phyloP scores from a whole-genome alignment of 345 rosid genomes.

The Adansonia digitata region DNA sequence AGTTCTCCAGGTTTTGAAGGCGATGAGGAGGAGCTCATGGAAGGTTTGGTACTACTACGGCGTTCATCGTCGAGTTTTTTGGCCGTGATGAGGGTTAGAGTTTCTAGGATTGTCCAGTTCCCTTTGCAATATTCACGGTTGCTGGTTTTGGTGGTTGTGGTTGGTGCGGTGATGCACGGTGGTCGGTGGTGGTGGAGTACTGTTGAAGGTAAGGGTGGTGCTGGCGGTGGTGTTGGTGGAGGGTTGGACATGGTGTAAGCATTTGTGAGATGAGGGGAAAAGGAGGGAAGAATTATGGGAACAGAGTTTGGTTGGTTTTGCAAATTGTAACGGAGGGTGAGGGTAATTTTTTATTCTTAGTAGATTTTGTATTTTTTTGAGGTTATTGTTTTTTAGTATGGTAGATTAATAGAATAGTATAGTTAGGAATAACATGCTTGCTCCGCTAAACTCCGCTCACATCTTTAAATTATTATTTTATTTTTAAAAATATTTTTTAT shows the following conservation, averaged over 20 bases:
- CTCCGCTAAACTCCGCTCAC: too few species aligned
- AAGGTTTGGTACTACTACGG: constrained; percentile 20
- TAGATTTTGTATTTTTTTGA: too few species aligned
- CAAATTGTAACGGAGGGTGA: not conserved
- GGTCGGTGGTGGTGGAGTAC: constrained; percentile 11
- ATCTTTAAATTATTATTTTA: too few species aligned
- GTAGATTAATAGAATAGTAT: too few species aligned
- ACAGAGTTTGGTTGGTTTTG: constrained; percentile 1
- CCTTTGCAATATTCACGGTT: constrained; percentile 33
- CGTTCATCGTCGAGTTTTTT: constrained; percentile 35
- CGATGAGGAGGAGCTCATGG: constrained; percentile 7
- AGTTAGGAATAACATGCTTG: too few species aligned
- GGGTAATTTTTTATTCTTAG: not conserved
- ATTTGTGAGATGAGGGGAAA: not conserved
- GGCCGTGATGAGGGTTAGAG: constrained; percentile 30
- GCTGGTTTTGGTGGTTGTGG: not conserved
- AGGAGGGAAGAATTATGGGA: not conserved
- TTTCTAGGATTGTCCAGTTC: constrained; percentile 36
- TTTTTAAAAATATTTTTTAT: too few species aligned
- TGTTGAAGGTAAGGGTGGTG: not conserved
- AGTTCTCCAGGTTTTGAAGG: constrained; percentile 18
- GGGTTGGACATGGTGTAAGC: constrained; percentile 27
- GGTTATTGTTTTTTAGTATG: too few species aligned
- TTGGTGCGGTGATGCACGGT: constrained; percentile 6
- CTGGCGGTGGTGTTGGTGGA: constrained; percentile 13